Percentiles rank a stretch among this genome's conserved stretches.
Evolutionary conservation across 495 filamentous ascomycete genomes (phyloP).

Genomic region (Penicillium alfredii): DNA sequence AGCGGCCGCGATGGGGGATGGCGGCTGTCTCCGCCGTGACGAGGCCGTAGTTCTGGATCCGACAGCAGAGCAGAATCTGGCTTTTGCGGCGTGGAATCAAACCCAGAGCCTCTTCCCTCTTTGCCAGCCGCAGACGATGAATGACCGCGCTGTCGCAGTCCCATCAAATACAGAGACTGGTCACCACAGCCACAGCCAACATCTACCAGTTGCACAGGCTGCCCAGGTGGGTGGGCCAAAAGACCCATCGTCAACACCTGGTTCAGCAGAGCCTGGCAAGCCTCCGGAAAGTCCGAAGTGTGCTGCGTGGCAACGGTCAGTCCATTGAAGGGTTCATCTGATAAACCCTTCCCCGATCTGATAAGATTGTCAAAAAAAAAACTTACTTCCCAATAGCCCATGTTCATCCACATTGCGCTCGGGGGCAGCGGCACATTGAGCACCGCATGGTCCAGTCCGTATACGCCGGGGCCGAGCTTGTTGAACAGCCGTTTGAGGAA

Average conservation of each 20-base stretch:
- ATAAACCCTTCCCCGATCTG: no score
- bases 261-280: conserved; percentile 36
- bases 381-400: conserved; percentile 36
- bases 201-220: conserved; percentile 32
- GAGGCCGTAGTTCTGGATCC: no score
- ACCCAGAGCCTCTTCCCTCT: not conserved
- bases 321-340: no score
- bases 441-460: conserved; percentile 33
- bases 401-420: conserved; percentile 38
- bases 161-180: conserved; percentile 32
- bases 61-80: no score
- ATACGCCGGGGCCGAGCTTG: conserved; percentile 6
- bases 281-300: conserved; percentile 30
- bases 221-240: conserved; percentile 6
- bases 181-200: conserved; percentile 49
- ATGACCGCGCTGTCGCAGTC: not conserved
- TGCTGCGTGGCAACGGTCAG: no score
- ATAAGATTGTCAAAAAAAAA: not conserved
- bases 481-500: conserved; percentile 4
- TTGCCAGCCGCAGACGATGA: no score
- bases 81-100: not conserved
- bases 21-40: no score
- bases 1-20: conserved; percentile 8
- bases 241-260: conserved; percentile 36
- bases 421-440: conserved; percentile 27